A percentile compares a stretch with the other conserved stretches of the same genome.
Conservation (phyloP, 768 basidiomycete genomes). For the Botryobasidium botryosum region DNA sequence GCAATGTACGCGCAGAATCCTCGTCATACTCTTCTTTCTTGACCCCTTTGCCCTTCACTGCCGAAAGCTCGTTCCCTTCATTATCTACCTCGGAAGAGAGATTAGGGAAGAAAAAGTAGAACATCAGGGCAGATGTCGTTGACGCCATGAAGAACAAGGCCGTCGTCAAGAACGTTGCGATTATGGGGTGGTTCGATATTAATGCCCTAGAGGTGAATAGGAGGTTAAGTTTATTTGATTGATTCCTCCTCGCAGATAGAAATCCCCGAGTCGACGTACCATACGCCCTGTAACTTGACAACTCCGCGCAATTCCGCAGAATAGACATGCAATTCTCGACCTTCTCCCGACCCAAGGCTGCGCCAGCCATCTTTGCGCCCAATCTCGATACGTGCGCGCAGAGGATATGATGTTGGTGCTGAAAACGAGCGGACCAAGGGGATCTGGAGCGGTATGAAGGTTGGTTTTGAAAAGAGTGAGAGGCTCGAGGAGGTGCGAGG, state of each 20-base stretch:
- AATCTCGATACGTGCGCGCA: conserved; percentile 47
- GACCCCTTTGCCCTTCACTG: no score
- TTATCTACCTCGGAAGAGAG: no score
- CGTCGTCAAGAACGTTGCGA: background rate
- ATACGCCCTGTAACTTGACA: conserved; percentile 48
- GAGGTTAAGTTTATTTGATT: background rate
- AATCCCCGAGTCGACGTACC: conserved; percentile 25
- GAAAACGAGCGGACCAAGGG: conserved; percentile 41
- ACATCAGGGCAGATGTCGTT: background rate
- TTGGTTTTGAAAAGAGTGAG: conserved; percentile 25
- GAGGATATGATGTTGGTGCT: conserved; percentile 23
- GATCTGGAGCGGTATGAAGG: conserved; percentile 31
- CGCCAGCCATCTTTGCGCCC: conserved; percentile 64
- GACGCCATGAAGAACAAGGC: conserved; percentile 8
- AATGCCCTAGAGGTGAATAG: conserved; percentile 1
- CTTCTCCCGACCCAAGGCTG: conserved; percentile 47
- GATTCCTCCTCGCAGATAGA: background rate
- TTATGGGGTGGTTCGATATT: background rate
- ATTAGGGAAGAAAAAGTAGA: conserved; percentile 5
- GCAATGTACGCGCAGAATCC: no score
- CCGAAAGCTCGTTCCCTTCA: no score
- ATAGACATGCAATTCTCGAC: conserved; percentile 52
- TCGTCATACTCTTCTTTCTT: no score
- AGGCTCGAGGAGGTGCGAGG: conserved; percentile 22
- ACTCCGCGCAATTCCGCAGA: conserved; percentile 44